Evolutionary conservation across 208 protist genomes (phyloP).

Genomic region (Leishmania mexicana): DNA sequence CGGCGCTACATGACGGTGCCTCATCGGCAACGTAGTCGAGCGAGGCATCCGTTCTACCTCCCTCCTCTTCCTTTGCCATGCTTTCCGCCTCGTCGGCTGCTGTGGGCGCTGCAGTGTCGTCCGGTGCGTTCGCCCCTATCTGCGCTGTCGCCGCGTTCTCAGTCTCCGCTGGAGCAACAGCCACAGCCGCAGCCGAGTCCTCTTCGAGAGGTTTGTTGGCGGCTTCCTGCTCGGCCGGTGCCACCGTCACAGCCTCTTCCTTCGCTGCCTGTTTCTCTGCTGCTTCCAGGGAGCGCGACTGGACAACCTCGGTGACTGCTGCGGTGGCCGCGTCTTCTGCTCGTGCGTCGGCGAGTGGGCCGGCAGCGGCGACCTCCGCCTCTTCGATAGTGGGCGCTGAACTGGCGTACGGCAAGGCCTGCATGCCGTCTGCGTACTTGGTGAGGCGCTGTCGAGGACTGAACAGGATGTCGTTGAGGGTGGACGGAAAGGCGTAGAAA

Average conservation of each 20-base stretch:
- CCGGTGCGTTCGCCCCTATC: neutral
- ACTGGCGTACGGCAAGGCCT: neutral
- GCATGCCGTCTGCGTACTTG: constrained; percentile 33
- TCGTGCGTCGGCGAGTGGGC: neutral
- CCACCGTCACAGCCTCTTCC: neutral
- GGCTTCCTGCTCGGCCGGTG: neutral
- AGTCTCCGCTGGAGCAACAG: neutral
- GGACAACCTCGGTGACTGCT: neutral
- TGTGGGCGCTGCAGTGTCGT: neutral
- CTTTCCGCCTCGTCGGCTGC: neutral
- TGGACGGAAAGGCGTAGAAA: constrained; percentile 29
- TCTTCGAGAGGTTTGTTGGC: neutral
- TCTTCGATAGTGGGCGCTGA: neutral
- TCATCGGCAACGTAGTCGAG: neutral
- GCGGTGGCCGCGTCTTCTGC: neutral
- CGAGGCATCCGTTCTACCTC: neutral
- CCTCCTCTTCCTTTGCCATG: neutral
- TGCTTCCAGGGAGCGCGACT: neutral
- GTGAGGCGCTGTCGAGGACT: constrained; percentile 23
- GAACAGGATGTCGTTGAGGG: constrained; percentile 37
- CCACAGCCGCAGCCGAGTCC: neutral
- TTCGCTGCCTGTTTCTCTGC: neutral
- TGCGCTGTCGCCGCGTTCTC: neutral
- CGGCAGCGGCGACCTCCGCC: neutral
- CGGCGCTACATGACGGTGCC: neutral